Base-by-base conservation (phyloP, 1,139 yeast species). In the Groenewaldozyma sp. region DNA sequence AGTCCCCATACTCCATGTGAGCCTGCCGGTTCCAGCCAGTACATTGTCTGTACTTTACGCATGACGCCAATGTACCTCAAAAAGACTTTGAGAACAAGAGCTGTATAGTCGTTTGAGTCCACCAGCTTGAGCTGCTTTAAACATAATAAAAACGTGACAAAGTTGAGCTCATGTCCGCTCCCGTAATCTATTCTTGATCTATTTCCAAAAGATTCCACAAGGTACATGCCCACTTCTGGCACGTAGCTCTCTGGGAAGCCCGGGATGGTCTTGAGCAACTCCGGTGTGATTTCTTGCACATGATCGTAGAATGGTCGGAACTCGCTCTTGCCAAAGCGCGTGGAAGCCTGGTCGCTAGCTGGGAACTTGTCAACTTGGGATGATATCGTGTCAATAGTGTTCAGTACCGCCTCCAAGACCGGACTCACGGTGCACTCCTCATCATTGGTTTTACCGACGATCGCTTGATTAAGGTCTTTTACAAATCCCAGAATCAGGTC, bases 1-100 rank as follows among this genome's bases (percentile, higher is more conserved):
- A 93, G 68, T 0, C 99, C 99, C 98, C 95, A 84, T 2, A 84
- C 95, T 3, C 95, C 95, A 55, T 84, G 95, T 0, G 91, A 80
- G 0, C 95, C 95, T 0, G 97, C 97, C 0, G 95, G 95, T 59
- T 86, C 95, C 14, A 91, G 68, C 95, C 96, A 88, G 62, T 91
- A 91, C 43, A 51, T 52, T 18, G 56, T 53, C 48, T 66, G 71
- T 6, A 65, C 48, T 16, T 39, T 45, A 20, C 72, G 57, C 67
- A 67, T 65, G n/a, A 59, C 51, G 10, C 45, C 39, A 32, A 82
- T 64, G 58, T 82, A 82, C 40, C 61, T 65, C 26, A 74, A 71
- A 60, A 91, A 88, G 3, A 81, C 72, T 37, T 68, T 65, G 18
- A 86, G 62, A 0, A 84, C 77, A 1, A 82, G 41, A 10, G 78